Conservation (phyloP, 73 alveolate genomes). For the Tetrahymena borealis region DNA sequence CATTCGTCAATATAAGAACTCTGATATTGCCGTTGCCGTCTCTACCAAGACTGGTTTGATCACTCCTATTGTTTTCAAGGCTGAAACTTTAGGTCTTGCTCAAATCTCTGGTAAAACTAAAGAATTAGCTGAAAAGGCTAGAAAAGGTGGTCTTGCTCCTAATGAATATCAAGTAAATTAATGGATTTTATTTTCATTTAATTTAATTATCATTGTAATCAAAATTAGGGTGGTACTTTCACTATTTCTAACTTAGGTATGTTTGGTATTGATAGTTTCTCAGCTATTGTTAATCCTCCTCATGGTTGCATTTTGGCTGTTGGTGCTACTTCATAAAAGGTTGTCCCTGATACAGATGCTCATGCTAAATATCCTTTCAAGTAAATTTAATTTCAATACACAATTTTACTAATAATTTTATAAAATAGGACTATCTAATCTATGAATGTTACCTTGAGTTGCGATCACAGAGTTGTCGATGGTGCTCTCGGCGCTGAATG, state of each 20-base stretch:
- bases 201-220: not conserved
- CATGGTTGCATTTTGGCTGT: constrained; percentile 70
- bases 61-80: constrained; percentile 67
- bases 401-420: not conserved
- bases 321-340: constrained; percentile 51
- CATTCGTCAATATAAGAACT: constrained; percentile 61
- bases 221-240: constrained; percentile 64
- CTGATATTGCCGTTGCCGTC: constrained; percentile 71
- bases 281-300: constrained; percentile 74
- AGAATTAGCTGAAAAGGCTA: constrained; percentile 74
- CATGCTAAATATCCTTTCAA: constrained; percentile 11
- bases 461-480: constrained; percentile 86
- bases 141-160: constrained; percentile 53
- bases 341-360: constrained; percentile 49
- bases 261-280: constrained; percentile 64
- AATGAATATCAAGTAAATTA: constrained; percentile 23
- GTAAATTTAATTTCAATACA: constrained; percentile 15
- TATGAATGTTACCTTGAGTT: constrained; percentile 59
- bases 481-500: constrained; percentile 89
- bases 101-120: constrained; percentile 55
- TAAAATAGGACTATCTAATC: not conserved
- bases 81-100: constrained; percentile 64
- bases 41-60: constrained; percentile 62
- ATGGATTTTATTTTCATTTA: not conserved
- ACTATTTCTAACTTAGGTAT: constrained; percentile 70